Conservation (phyloP, 371 early-diverging fungal species). For the Lichtheimia corymbifera region DNA sequence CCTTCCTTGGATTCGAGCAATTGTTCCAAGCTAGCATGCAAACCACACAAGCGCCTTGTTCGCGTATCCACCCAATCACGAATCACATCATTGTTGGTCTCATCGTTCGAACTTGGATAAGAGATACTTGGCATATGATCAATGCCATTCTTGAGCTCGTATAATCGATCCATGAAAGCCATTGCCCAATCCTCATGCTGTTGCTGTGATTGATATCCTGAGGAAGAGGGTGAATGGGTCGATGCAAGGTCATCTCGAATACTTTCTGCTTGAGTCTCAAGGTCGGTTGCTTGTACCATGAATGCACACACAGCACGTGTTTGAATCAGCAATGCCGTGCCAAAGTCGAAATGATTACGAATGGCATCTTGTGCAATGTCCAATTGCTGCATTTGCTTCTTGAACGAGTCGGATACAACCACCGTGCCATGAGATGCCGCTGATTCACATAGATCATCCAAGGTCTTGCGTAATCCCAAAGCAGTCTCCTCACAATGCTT, state of each 20-base stretch:
- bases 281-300: conserved; percentile 29
- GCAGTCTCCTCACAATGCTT: conserved; percentile 19
- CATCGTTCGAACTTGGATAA: conserved; percentile 40
- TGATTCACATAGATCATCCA: conserved; percentile 15
- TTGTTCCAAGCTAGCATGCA: conserved; percentile 27
- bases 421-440: neutral
- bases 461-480: conserved; percentile 18
- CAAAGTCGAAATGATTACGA: conserved; percentile 26
- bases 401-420: conserved; percentile 20
- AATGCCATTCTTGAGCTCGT: conserved; percentile 34
- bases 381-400: conserved; percentile 22
- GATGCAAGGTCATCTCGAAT: conserved; percentile 47
- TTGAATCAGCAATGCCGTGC: conserved; percentile 42
- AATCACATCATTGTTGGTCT: conserved; percentile 38
- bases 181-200: conserved; percentile 5
- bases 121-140: conserved; percentile 38
- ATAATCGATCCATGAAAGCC: conserved; percentile 25
- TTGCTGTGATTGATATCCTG: neutral
- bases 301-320: conserved; percentile 37
- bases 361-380: conserved; percentile 16
- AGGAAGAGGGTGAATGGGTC: conserved; percentile 7
- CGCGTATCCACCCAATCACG: conserved; percentile 34
- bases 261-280: conserved; percentile 45
- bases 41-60: conserved; percentile 27
- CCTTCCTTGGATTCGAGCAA: conserved; percentile 43